Evolutionary conservation across 73 alveolate genomes (phyloP).

Genomic region (Paramecium sexaurelia): DNA sequence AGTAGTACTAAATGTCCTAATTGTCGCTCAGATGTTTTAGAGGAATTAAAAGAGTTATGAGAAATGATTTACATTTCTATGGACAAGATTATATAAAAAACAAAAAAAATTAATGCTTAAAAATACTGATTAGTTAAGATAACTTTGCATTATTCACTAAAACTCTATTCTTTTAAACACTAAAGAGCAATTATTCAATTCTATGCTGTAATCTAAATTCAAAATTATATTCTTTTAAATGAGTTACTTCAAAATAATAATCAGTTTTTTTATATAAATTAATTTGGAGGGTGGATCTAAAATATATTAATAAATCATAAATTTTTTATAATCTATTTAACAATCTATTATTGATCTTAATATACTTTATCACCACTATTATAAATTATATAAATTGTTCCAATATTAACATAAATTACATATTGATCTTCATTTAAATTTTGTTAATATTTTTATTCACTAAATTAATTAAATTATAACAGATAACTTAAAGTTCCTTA

Average conservation of each 20-base stretch:
- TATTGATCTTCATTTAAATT: not conserved
- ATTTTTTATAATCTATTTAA: not conserved
- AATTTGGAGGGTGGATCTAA: not conserved
- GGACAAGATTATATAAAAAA: not conserved
- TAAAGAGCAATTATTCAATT: not conserved
- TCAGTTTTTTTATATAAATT: not conserved
- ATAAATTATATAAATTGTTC: not conserved
- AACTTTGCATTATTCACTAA: not conserved
- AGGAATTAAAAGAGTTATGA: not conserved
- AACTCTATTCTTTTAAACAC: not conserved
- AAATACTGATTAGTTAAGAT: not conserved
- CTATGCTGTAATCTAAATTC: not conserved
- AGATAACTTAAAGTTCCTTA: not conserved
- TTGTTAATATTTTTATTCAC: not conserved
- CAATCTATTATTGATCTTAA: not conserved
- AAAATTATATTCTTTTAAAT: not conserved
- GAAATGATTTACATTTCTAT: constrained; percentile 20
- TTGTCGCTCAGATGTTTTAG: constrained; percentile 11
- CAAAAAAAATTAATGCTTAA: not conserved
- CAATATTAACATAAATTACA: not conserved
- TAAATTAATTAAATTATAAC: not conserved
- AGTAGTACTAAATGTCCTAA: constrained; percentile 42
- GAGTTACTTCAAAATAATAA: not conserved
- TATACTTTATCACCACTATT: not conserved
- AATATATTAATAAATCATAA: not conserved